These are phyloP conservation scores for Monosporascus sp. DNA, from an alignment of 2,329 filamentous ascomycete species.

Conservation along the genomic window DNA sequence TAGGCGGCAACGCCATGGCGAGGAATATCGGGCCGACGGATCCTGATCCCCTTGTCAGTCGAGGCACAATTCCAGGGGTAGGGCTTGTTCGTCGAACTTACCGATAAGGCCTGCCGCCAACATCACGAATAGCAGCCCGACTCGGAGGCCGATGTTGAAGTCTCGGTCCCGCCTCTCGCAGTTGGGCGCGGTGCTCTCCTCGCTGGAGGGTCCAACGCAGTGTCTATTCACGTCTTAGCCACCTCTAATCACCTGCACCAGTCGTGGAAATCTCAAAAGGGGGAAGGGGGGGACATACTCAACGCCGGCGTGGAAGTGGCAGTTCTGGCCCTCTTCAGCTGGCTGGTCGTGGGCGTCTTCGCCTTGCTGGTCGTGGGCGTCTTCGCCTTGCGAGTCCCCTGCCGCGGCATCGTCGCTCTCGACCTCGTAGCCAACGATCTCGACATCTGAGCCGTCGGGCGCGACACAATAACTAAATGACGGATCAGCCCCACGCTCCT, in stretches of 20 bases:
- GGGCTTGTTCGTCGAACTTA: constrained; percentile 14
- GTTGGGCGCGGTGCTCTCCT: constrained; percentile 27
- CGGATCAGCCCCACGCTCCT: background rate
- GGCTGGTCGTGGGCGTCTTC: constrained; percentile 15
- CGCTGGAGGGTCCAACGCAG: constrained; percentile 47
- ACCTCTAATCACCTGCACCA: background rate
- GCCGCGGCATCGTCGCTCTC: constrained; percentile 11
- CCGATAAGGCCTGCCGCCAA: constrained; percentile 63
- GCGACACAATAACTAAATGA: constrained; percentile 54
- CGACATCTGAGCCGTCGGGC: constrained; percentile 54
- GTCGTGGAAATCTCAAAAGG: too few relatives aligned
- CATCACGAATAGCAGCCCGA: constrained; percentile 69
- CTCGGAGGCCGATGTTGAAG: constrained; percentile 63
- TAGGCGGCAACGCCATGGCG: constrained; percentile 48
- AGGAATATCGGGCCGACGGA: constrained; percentile 65
- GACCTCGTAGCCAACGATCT: constrained; percentile 38
- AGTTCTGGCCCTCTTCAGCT: constrained; percentile 37
- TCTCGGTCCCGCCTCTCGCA: constrained; percentile 45
- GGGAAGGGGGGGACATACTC: constrained; percentile 47
- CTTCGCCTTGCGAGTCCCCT: constrained; percentile 13
- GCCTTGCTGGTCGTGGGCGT: constrained; percentile 13
- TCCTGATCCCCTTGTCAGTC: constrained; percentile 20
- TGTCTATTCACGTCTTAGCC: constrained; percentile 34
- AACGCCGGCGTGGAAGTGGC: constrained; percentile 71
- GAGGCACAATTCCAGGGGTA: too few relatives aligned